Evolutionary conservation across 768 basidiomycete genomes (phyloP).

Genomic region (Leccinum uliginosum): DNA sequence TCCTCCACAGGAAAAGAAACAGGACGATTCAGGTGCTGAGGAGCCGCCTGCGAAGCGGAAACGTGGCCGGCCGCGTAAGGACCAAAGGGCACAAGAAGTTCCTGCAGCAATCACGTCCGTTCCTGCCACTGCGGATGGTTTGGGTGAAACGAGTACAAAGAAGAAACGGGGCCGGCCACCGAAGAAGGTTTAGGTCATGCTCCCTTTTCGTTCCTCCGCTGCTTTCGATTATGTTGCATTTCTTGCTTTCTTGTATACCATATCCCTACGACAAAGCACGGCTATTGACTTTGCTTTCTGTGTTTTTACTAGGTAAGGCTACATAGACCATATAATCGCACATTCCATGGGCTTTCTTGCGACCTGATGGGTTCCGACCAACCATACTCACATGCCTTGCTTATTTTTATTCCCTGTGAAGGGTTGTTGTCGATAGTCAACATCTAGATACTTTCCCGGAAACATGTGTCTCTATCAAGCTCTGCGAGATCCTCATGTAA

Average conservation of each 20-base stretch:
- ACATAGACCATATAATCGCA: slow-evolving; percentile 34
- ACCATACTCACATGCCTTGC: slow-evolving; percentile 18
- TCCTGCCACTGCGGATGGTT: slow-evolving; percentile 32
- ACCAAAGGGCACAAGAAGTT: slow-evolving; percentile 44
- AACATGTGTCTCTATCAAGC: slow-evolving; percentile 22
- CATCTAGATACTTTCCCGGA: slow-evolving; percentile 17
- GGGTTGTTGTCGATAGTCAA: slow-evolving; percentile 10
- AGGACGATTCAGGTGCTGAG: slow-evolving; percentile 45
- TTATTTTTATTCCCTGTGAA: slow-evolving; percentile 35
- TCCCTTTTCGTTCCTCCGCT: slow-evolving; percentile 4
- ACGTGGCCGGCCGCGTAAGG: slow-evolving; percentile 73
- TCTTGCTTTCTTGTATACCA: slow-evolving; percentile 35
- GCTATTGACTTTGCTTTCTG: slow-evolving; percentile 33
- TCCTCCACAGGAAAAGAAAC: slow-evolving; percentile 30
- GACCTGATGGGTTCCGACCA: slow-evolving; percentile 9
- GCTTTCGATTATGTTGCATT: slow-evolving; percentile 27
- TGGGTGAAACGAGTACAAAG: slow-evolving; percentile 49
- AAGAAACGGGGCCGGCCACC: slow-evolving; percentile 75
- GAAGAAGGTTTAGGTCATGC: slow-evolving; percentile 32
- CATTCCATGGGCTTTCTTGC: slow-evolving; percentile 25
- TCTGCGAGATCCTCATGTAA: slow-evolving; percentile 31
- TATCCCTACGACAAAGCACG: slow-evolving; percentile 31
- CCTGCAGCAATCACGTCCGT: slow-evolving; percentile 33
- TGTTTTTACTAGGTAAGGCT: slow-evolving; percentile 32
- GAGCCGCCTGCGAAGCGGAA: slow-evolving; percentile 58